These are phyloP conservation scores for Rhynchosporium agropyri DNA, from an alignment of 2,329 filamentous ascomycete species.

Conservation along the genomic window DNA sequence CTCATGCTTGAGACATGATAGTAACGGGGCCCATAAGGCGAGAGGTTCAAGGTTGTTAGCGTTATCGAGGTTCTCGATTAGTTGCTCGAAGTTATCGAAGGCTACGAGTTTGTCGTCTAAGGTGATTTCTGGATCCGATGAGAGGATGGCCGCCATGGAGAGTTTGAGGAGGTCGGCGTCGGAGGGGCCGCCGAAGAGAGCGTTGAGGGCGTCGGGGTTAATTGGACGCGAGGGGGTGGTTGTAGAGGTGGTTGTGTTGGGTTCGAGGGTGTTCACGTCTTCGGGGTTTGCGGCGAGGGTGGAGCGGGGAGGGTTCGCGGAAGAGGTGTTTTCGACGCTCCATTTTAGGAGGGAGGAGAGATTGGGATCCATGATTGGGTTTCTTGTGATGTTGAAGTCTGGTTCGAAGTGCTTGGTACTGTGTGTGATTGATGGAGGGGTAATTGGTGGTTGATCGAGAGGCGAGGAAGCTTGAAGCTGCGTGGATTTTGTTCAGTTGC, in stretches of 20 bases:
- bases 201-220: constrained; percentile 69
- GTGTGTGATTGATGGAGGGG: constrained; percentile 24
- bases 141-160: constrained; percentile 75
- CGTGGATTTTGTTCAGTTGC: too few relatives aligned
- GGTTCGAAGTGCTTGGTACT: constrained; percentile 9
- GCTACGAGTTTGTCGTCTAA: constrained; percentile 79
- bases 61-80: constrained; percentile 92
- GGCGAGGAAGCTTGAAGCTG: not conserved
- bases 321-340: constrained; percentile 60
- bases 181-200: constrained; percentile 80
- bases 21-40: constrained; percentile 78
- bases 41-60: constrained; percentile 88
- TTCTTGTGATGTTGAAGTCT: constrained; percentile 15
- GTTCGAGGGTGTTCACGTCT: not conserved
- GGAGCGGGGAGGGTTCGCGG: constrained; percentile 37
- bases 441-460: constrained; percentile 4
- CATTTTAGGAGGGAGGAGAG: constrained; percentile 44
- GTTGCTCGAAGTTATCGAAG: constrained; percentile 93
- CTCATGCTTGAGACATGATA: constrained; percentile 67
- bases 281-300: not conserved
- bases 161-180: constrained; percentile 92
- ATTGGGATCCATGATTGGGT: constrained; percentile 37
- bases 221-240: constrained; percentile 42
- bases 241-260: not conserved
- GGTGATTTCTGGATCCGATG: constrained; percentile 60